A percentile compares a stretch with the other conserved stretches of the same genome.
Evolutionary conservation across 345 rosid species (phyloP).

Genomic region (Jatropha curcas): DNA sequence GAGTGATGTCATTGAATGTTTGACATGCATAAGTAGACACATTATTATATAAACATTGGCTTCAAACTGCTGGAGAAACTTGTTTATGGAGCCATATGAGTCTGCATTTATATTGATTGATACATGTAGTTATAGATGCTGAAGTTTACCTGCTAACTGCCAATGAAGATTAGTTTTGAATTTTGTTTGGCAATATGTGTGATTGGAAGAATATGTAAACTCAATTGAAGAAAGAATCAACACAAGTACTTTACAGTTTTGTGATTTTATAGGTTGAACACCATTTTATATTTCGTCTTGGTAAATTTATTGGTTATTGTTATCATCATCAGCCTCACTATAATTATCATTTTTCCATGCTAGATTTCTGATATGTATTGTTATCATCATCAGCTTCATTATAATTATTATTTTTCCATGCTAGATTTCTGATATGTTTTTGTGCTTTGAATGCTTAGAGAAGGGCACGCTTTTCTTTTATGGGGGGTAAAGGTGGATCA

Average conservation of each 20-base stretch:
- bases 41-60: no score
- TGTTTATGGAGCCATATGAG: neutral
- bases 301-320: neutral
- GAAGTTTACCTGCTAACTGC: neutral
- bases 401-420: neutral
- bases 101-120: neutral
- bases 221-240: neutral
- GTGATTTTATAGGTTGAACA: neutral
- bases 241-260: neutral
- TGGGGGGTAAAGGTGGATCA: constrained; percentile 95
- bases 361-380: neutral
- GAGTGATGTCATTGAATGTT: neutral
- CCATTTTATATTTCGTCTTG: neutral
- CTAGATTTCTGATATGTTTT: constrained; percentile 7
- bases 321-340: no score
- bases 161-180: neutral
- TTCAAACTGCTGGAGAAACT: neutral
- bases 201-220: neutral
- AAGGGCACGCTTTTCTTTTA: constrained; percentile 89
- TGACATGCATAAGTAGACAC: neutral
- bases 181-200: neutral
- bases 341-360: no score
- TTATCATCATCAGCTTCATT: neutral
- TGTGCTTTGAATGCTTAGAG: constrained; percentile 42
- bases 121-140: neutral